Conservation (phyloP, 169 alveolate species). For the Babesia bigemina region DNA sequence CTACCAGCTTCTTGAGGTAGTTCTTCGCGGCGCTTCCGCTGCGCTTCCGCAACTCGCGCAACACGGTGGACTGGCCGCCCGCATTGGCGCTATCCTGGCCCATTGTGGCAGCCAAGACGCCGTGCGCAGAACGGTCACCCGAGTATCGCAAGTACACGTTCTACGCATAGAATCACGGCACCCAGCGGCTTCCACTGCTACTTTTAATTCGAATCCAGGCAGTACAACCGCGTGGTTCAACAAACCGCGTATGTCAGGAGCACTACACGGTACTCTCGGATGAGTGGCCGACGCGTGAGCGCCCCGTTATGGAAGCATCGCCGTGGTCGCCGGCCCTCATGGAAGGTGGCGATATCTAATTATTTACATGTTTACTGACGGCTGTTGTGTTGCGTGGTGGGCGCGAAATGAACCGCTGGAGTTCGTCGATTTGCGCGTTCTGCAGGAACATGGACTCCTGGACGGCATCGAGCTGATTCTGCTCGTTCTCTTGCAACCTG, state of each 20-base stretch:
- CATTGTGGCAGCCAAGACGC: slow-evolving; percentile 8
- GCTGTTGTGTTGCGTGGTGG: neutral
- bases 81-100: neutral
- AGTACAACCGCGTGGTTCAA: too few species aligned
- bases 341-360: neutral
- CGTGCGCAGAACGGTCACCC: neutral
- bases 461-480: slow-evolving; percentile 54
- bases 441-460: slow-evolving; percentile 46
- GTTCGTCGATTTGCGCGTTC: slow-evolving; percentile 52
- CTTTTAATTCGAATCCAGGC: too few species aligned
- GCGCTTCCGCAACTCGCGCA: slow-evolving; percentile 70
- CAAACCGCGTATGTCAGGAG: too few species aligned
- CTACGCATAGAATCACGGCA: too few species aligned
- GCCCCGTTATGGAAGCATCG: too few species aligned
- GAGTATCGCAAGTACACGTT: neutral
- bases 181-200: too few species aligned
- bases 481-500: slow-evolving; percentile 50
- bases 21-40: slow-evolving; percentile 72
- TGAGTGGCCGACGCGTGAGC: too few species aligned
- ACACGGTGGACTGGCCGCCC: slow-evolving; percentile 8
- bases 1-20: slow-evolving; percentile 68
- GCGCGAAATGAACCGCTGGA: slow-evolving; percentile 19
- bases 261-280: too few species aligned
- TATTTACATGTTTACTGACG: neutral
- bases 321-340: neutral